These are phyloP conservation scores for Candida rishiriensis DNA, from an alignment of 805 yeast species.

Conservation along the genomic window DNA sequence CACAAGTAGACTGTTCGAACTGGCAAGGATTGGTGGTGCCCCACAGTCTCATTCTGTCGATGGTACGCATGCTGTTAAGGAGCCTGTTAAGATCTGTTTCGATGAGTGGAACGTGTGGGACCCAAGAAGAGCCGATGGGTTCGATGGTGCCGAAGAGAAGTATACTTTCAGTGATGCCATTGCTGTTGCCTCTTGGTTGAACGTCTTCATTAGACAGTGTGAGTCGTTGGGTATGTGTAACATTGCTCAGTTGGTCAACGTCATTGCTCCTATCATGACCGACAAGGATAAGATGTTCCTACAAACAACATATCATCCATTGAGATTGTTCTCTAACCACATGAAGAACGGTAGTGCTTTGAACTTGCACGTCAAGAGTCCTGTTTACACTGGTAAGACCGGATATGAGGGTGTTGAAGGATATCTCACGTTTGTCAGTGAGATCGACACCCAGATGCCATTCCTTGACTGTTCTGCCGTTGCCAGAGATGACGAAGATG, in stretches of 20 bases:
- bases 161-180: conserved; percentile 30
- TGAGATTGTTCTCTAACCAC: conserved; percentile 26
- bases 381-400: conserved; percentile 25
- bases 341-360: conserved; percentile 30
- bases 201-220: conserved; percentile 30
- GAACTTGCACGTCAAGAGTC: conserved; percentile 26
- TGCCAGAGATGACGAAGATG: conserved; percentile 15
- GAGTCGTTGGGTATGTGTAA: conserved; percentile 31
- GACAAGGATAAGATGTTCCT: conserved; percentile 20
- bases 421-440: conserved; percentile 2
- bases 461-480: conserved; percentile 26
- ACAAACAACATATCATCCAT: conserved; percentile 31
- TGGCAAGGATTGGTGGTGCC: conserved; percentile 22
- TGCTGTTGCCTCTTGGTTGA: conserved; percentile 33
- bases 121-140: conserved; percentile 28
- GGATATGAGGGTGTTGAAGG: conserved; percentile 13
- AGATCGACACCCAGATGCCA: conserved; percentile 14
- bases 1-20: conserved; percentile 24
- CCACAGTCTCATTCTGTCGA: conserved; percentile 6
- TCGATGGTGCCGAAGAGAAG: conserved; percentile 29
- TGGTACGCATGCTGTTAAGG: conserved; percentile 5
- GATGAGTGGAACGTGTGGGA: conserved; percentile 38
- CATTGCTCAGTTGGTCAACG: conserved; percentile 33
- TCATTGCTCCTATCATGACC: conserved; percentile 33
- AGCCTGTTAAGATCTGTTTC: conserved; percentile 27